Evolutionary conservation across 345 rosid species (phyloP), one percentile per base, ranked within the genome.

Genomic region (Psidium guajava): DNA sequence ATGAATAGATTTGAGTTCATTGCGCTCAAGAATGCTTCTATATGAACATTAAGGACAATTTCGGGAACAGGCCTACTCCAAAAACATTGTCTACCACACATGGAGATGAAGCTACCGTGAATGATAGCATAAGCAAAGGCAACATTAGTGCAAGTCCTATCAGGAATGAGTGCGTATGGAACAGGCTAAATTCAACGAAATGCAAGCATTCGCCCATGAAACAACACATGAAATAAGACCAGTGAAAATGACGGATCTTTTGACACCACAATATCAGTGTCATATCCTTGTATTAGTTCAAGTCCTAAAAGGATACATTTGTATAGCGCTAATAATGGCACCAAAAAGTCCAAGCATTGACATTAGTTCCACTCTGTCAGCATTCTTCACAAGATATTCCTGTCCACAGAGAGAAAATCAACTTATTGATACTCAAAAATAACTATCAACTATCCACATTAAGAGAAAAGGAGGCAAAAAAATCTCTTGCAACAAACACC

Each of bases 361-460:
- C 94, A 97, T 92, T 83, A 96, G 94, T 87, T 97, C 99, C 88
- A 93, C 86, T 88, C 91, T 91, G 87, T 94, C 90, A 58, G 97
- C 95, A 89, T 90, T 97, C 91, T 94, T 94, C 87, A 97, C 98
- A 83, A 96, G 90, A 87, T 89, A 94, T 88, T 93, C 97, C 97
- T 94, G 92, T 89, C 88, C 32, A 86, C 42, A 24, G 51, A 87
- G 40, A 85, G 40, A 89, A 54, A 64, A 86, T 18, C 54, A 25
- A 49, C 28, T 81, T 69, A 24, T 83, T 6, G 0, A 22, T 1
- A 69, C 77, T 22, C 20, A 69, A 69, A 69, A 69, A 36, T 32
- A 64, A 57, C 52, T 22, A 36, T 21, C 58, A 58, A 20, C 32
- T 15, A 47, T 57, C 36, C 42, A 54, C 86, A 54, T 57, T 57